These are phyloP conservation scores for Fistulifera solaris DNA, from an alignment of 108 stramenopile species.

Conservation along the genomic window DNA sequence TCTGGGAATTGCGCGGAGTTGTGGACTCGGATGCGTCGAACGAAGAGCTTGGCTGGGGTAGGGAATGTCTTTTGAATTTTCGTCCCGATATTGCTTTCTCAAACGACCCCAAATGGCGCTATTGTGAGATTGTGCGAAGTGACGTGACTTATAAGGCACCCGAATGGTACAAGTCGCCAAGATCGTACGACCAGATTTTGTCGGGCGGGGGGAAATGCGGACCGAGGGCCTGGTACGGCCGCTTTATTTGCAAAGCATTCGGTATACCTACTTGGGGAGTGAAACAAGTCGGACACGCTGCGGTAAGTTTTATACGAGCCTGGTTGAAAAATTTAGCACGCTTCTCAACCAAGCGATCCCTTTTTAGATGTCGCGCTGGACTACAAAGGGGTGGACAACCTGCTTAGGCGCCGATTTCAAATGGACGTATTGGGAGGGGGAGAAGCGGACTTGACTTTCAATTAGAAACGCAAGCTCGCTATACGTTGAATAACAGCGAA, in stretches of 20 bases:
- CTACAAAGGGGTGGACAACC: constrained; percentile 32
- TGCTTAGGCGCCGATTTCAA: constrained; percentile 13
- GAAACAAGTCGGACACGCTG: constrained; percentile 33
- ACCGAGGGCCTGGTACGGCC: constrained; percentile 48
- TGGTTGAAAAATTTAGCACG: too few species aligned
- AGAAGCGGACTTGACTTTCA: constrained; percentile 7
- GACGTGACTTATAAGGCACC: constrained; percentile 35
- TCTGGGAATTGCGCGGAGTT: constrained; percentile 44
- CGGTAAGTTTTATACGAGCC: constrained; percentile 2
- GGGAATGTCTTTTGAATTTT: constrained; percentile 42
- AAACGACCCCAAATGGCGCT: constrained; percentile 26
- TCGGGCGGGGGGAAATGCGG: constrained; percentile 48
- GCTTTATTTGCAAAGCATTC: constrained; percentile 45
- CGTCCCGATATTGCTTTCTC: constrained; percentile 30
- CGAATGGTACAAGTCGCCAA: constrained; percentile 23
- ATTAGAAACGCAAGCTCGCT: constrained; percentile 6
- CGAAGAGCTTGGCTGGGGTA: constrained; percentile 43
- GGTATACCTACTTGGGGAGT: constrained; percentile 48
- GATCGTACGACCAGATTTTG: constrained; percentile 32
- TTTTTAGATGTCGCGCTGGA: constrained; percentile 45
- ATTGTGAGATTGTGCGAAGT: constrained; percentile 28
- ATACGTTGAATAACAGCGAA: background rate
- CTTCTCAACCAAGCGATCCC: too few species aligned
- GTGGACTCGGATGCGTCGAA: constrained; percentile 45
- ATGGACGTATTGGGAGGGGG: constrained; percentile 4